A percentile compares a stretch with the other conserved stretches of the same genome.
phyloP scores from a whole-genome alignment of 768 basidiomycete genomes.

The Mycena metata region DNA sequence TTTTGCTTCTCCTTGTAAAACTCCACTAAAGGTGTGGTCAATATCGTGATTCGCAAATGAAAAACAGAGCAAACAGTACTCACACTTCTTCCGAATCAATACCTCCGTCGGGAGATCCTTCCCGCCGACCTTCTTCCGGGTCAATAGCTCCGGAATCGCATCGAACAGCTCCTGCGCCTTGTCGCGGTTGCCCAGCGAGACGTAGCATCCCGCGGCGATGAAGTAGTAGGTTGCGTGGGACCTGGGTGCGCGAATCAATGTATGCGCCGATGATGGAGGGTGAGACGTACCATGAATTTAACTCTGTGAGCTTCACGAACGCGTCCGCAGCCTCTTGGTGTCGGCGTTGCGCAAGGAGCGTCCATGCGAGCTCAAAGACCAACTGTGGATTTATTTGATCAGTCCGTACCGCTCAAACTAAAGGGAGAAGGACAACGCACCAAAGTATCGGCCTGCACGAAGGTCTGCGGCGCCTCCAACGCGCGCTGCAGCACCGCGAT shows the following conservation, averaged over 20 bases:
- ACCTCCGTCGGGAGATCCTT: slow-evolving; percentile 82
- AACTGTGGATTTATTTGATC: slow-evolving; percentile 55
- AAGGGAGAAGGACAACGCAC: slow-evolving; percentile 51
- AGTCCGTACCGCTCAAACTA: neutral
- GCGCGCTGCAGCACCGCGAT: slow-evolving; percentile 73
- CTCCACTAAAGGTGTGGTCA: slow-evolving; percentile 60
- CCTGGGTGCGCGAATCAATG: slow-evolving; percentile 52
- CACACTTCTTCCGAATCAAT: slow-evolving; percentile 83
- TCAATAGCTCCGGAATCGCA: slow-evolving; percentile 68
- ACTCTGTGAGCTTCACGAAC: slow-evolving; percentile 72
- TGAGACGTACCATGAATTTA: slow-evolving; percentile 75
- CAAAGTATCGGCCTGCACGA: slow-evolving; percentile 80
- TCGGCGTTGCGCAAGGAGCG: slow-evolving; percentile 70
- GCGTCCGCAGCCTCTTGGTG: slow-evolving; percentile 78
- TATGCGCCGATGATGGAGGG: neutral
- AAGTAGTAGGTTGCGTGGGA: slow-evolving; percentile 86
- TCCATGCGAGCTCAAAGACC: slow-evolving; percentile 85
- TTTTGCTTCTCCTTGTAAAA: slow-evolving; percentile 82
- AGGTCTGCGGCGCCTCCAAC: slow-evolving; percentile 64
- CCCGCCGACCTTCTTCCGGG: slow-evolving; percentile 70
- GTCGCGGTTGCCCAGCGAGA: slow-evolving; percentile 66
- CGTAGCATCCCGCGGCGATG: slow-evolving; percentile 81
- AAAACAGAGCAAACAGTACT: slow-evolving; percentile 40
- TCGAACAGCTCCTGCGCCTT: slow-evolving; percentile 75
- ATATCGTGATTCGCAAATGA: no score